Evolutionary conservation across 192 early-diverging fungal species (phyloP), one percentile per base, ranked within the genome.

Genomic region (Phycomyces nitens): DNA sequence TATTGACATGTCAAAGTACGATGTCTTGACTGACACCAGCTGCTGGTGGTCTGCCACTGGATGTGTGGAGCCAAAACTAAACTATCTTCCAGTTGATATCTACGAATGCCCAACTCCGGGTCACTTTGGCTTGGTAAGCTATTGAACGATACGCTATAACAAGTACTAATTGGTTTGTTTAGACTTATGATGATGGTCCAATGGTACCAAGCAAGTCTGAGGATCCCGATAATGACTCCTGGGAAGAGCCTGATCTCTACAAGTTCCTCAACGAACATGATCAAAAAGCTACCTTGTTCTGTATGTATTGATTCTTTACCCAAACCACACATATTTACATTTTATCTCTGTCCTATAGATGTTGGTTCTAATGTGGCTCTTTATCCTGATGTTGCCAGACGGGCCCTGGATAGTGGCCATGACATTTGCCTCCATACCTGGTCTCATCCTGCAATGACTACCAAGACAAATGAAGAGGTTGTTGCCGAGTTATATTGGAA

Each of bases 391-490:
- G 63, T 62, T 41, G 64, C 62, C 16, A 24, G 41, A 3, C 62
- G 69, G 18, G 69, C 62, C 29, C 15, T 64, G 21, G 29, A 38
- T 12, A 57, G 58, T 53, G 83, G 86, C 7, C 83, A 88, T 60
- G 73, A 81, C 39, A 62, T 89, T 41, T 79, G 72, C 23, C 78
- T 80, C 23, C 86, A 88, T 56, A 88, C 87, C 15, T 86, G 83
- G 83, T 77, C 83, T 21, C 85, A 87, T 59, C 29, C 64, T n/a
- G 12, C 69, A 22, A 69, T 88, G 65, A 79, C 83, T 24, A 72
- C 70, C 11, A 53, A 82, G 9, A 38, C 65, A 5, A 77, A 77
- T 29, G 58, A 76, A 38, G 62, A 70, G 18, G 34, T 89, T 34
- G 78, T 86, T 20, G 80, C 79, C 34, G 83, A 89, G 63, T 53